Conservation (phyloP, 352 stramenopile genomes). For the Phytophthora meadii region DNA sequence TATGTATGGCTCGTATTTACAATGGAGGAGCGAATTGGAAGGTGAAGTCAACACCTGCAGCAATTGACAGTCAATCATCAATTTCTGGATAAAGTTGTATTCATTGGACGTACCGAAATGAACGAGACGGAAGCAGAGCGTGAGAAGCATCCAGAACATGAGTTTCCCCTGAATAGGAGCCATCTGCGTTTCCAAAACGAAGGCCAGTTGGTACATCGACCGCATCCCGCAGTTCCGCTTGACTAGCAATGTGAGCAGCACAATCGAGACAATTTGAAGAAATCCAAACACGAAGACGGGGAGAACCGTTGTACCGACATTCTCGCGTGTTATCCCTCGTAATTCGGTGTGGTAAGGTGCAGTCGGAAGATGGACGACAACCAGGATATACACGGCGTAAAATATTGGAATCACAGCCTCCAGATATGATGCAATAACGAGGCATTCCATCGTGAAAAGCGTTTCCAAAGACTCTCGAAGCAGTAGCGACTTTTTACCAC, state of each 20-base stretch:
- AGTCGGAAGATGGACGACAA: conserved; percentile 29
- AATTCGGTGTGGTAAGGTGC: conserved; percentile 39
- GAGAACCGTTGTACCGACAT: conserved; percentile 8
- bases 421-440: conserved; percentile 40
- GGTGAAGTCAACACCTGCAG: conserved; percentile 18
- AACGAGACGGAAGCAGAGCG: conserved; percentile 16
- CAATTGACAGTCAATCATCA: not conserved
- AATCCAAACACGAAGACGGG: conserved; percentile 26
- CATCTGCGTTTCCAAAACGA: conserved; percentile 24
- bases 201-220: conserved; percentile 28
- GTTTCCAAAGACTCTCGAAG: conserved; percentile 22
- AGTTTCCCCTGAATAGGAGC: conserved; percentile 33
- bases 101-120: conserved; percentile 22
- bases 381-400: conserved; percentile 26
- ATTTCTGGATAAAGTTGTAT: no score
- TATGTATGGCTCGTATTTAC: not conserved
- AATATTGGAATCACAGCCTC: conserved; percentile 42
- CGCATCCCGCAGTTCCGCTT: conserved; percentile 19
- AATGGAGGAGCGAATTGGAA: conserved; percentile 9
- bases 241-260: conserved; percentile 13
- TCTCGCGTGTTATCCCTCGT: conserved; percentile 4
- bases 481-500: not conserved
- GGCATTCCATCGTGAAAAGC: conserved; percentile 42
- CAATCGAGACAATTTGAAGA: conserved; percentile 30
- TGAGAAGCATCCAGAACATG: conserved; percentile 32